Base-by-base conservation (phyloP, 2,329 filamentous ascomycete genomes). In the Aureobasidium sp. region DNA sequence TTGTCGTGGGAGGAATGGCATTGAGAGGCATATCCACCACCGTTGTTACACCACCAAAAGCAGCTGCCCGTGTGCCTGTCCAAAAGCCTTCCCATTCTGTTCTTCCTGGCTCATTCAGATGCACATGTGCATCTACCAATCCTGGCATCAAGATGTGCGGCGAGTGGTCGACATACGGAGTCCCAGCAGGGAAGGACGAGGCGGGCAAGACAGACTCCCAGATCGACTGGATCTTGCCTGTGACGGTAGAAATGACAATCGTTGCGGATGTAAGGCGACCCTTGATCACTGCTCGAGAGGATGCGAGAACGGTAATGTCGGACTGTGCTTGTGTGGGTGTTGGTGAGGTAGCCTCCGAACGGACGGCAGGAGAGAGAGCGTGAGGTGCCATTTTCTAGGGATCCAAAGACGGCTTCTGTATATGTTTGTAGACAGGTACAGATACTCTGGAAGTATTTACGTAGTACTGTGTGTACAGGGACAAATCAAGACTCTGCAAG, bases 31-130 rank as follows among this genome's bases (percentile, higher is more conserved):
- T 99, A 76, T 97, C 94, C 70, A 99, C 80, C 10, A 99, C 91
- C 0, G 94, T 97, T 5, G 94, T 99, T 29, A 97, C 94, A 69
- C 94, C 94, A 44, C 94, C 94, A 69, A 93, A 95, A 12, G 94
- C 94, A 4, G 94, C 94, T 37, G 94, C 94, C 69, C 90, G 84
- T 27, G 94, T 97, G 53, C 94, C 94, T 0, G 92, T 97, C 79
- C 88, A 89, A 80, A 99, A 99, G 12, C 94, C 94, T 73, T 99
- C 94, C 94, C 94, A 97, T 83, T 97, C 93, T 58, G 93, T 97
- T 62, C 94, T 85, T 46, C 94, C 94, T 0, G 94, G 94, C 77
- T 99, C 94, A 71, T 97, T 97, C 68, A 97, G 84, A 77, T 99
- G 94, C 41, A 99, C 94, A 74, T 99, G 94, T 39, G 94, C 93